Percentiles rank a stretch among this genome's conserved stretches.
These are phyloP conservation scores for Eucalyptus guilfoylei DNA, from an alignment of 345 rosid species.

Conservation along the genomic window DNA sequence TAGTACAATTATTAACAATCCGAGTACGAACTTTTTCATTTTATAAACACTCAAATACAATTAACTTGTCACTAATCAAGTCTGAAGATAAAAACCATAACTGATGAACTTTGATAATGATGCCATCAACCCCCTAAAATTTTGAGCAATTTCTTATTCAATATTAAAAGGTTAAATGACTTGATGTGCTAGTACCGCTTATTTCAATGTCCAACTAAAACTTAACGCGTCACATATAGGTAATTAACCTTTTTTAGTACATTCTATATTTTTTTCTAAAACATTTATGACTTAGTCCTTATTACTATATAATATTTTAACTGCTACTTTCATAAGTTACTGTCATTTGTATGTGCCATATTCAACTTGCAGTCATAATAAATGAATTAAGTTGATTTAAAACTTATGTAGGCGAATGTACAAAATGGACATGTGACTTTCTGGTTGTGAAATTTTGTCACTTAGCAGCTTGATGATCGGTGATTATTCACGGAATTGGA, in stretches of 20 bases:
- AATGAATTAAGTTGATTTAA: background rate
- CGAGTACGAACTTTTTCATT: background rate
- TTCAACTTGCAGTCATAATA: background rate
- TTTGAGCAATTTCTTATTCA: background rate
- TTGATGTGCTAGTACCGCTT: background rate
- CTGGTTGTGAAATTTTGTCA: background rate
- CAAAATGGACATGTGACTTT: background rate
- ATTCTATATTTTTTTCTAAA: background rate
- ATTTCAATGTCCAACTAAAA: background rate
- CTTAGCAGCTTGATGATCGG: background rate
- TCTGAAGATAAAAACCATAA: background rate
- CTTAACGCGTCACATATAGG: background rate
- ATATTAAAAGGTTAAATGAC: no score
- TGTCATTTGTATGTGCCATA: background rate
- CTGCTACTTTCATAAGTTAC: background rate
- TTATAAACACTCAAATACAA: background rate
- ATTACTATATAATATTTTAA: background rate
- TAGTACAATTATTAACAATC: background rate
- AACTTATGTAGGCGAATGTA: background rate
- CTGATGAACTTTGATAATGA: background rate
- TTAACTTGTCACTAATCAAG: background rate
- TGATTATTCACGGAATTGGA: background rate
- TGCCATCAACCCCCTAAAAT: background rate
- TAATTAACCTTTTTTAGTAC: background rate
- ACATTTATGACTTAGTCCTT: no score